Conservation (phyloP, 2,329 filamentous ascomycete species). For the Pseudogymnoascus pannorum region DNA sequence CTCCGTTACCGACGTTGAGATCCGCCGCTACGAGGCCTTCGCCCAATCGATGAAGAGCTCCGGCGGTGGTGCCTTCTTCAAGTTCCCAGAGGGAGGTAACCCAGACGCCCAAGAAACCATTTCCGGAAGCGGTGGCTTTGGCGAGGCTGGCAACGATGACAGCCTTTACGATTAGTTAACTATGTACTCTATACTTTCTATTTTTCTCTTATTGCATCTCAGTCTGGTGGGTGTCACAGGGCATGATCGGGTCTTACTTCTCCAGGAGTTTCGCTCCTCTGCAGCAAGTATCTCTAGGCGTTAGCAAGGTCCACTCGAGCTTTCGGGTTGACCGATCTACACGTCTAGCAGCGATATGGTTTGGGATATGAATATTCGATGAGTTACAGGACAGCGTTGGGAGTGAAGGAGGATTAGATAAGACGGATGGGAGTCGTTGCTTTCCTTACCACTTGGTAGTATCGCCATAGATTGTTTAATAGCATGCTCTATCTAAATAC, state of each 20-base stretch:
- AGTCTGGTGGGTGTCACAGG: slow-evolving; percentile 8
- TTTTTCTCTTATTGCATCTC: slow-evolving; percentile 16
- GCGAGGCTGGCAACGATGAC: slow-evolving; percentile 86
- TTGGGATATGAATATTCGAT: slow-evolving; percentile 8
- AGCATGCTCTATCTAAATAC: slow-evolving; percentile 7
- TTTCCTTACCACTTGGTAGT: slow-evolving; percentile 1
- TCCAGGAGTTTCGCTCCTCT: not conserved
- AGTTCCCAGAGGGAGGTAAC: slow-evolving; percentile 69
- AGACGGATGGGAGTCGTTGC: slow-evolving; percentile 7
- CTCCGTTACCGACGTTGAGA: slow-evolving; percentile 94
- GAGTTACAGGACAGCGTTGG: slow-evolving; percentile 7
- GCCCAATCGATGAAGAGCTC: slow-evolving; percentile 99
- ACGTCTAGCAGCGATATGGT: slow-evolving; percentile 3
- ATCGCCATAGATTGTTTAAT: slow-evolving; percentile 8
- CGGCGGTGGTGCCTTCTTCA: slow-evolving; percentile 93
- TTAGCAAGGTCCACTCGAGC: not conserved
- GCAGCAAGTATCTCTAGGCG: slow-evolving; percentile 3
- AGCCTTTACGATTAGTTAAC: slow-evolving; percentile 83
- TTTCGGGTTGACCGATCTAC: not conserved
- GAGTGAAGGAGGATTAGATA: slow-evolving; percentile 3
- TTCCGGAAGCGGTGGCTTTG: slow-evolving; percentile 58
- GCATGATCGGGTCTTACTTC: slow-evolving; percentile 10
- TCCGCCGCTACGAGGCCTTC: slow-evolving; percentile 96
- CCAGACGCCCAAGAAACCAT: slow-evolving; percentile 60
- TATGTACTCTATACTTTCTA: slow-evolving; percentile 22